Base-by-base conservation (phyloP, 2,329 filamentous ascomycete genomes). In the Chaetomium sp. region DNA sequence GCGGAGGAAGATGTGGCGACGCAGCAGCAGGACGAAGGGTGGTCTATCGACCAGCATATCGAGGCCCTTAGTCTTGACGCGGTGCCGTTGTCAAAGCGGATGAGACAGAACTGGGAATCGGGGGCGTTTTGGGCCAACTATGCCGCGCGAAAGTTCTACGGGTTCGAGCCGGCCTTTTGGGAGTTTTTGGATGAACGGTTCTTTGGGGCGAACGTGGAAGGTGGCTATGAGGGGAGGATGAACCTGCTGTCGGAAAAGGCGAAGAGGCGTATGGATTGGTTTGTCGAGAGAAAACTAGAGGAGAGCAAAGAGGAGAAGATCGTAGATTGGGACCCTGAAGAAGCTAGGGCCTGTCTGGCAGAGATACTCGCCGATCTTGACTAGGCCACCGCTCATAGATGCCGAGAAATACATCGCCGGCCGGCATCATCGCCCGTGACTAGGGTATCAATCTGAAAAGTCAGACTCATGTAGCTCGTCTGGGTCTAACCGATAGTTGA, bases 381-480 rank as follows among this genome's bases (percentile, higher is more conserved):
- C 23, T 51, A 57, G 73, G 21, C 16, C 21, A 12, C 16, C 35
- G 42, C 13, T 9, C 31, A 19, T 21, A 21, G 9, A 59, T 29
- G 23, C 7, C 42, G 21, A 16, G 13, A 56, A 56, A 45, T 45
- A 29, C 55, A 42, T 29, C 1, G n/a, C n/a, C 45, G n/a, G 19
- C 21, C 12, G 6, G 21, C 10, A 25, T 13, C 23, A 45, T 45
- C 21, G 33, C 29, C 55, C 55, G 8, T 13, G 31, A 29, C 6
- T n/a, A 8, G 38, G 47, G 27, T 8, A 16, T 49, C 21, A 55
- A 27, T 61, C 51, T 29, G 50, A 74, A 61, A 75, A 77, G 53
- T 78, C 76, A 4, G 62, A 73, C 62, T 78, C 76, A 45, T 77
- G 73, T 29, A 75, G 66, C 45, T 79, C 77, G 29, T 78, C 75